Conservation (phyloP, 228 moss, liverwort and hornwort species). For the Sphagnum fallax region DNA sequence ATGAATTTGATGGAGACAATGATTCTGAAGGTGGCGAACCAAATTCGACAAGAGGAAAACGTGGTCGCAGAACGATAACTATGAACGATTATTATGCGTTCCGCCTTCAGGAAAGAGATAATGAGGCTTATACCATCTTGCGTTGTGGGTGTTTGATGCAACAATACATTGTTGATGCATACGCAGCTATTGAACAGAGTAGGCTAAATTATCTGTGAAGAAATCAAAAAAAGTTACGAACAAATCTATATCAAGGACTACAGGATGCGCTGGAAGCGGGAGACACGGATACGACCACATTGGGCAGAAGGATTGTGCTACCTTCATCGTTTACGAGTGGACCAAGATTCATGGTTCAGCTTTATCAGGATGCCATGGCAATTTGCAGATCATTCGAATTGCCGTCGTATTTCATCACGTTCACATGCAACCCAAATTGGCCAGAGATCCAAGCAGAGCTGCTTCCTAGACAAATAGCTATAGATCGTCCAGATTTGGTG, state of each 20-base stretch:
- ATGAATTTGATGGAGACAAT: too few relatives aligned
- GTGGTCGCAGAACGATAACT: too few relatives aligned
- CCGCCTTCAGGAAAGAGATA: too few relatives aligned
- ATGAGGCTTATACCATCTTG: too few relatives aligned
- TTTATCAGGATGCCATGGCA: constrained; percentile 2
- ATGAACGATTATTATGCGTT: too few relatives aligned
- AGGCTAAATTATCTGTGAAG: not conserved
- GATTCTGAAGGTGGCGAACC: too few relatives aligned
- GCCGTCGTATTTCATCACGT: constrained; percentile 1
- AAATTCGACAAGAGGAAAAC: too few relatives aligned
- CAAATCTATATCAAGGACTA: not conserved
- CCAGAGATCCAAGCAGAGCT: constrained; percentile 4
- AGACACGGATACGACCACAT: not conserved
- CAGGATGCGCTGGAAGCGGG: not conserved
- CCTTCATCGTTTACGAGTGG: constrained; percentile 2
- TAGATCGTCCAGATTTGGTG: constrained; percentile 5
- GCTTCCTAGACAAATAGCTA: not conserved
- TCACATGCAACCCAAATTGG: constrained; percentile 5
- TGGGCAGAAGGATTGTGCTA: not conserved
- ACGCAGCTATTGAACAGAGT: not conserved
- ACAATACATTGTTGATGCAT: not conserved
- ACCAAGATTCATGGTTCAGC: constrained; percentile 1
- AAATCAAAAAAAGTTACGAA: not conserved
- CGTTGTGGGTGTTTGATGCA: not conserved
- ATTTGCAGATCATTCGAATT: not conserved